A percentile compares a stretch with the other conserved stretches of the same genome.
Evolutionary conservation across 2,329 filamentous ascomycete genomes (phyloP).

Genomic region (Arthrobotrys conoides): DNA sequence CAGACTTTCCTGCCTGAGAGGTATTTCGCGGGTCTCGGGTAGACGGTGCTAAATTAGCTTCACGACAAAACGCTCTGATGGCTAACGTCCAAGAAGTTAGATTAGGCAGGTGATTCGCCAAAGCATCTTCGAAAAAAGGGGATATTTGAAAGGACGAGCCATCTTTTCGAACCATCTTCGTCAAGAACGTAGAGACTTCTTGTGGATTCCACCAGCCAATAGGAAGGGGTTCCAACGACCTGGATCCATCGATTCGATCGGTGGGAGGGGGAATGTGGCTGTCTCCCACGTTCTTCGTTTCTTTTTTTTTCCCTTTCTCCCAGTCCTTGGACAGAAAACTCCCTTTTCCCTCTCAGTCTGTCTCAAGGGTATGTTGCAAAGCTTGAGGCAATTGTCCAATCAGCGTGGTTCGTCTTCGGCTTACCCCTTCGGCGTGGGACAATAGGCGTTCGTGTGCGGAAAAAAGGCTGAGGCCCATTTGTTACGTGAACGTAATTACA

Average conservation of each 20-base stretch:
- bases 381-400: constrained; percentile 33
- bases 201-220: constrained; percentile 42
- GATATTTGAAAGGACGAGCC: constrained; percentile 12
- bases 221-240: constrained; percentile 60
- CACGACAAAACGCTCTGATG: constrained; percentile 23
- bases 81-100: constrained; percentile 38
- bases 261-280: constrained; percentile 40
- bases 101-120: constrained; percentile 49
- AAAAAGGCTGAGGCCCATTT: constrained; percentile 40
- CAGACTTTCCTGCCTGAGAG: constrained; percentile 23
- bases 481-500: constrained; percentile 52
- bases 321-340: background rate
- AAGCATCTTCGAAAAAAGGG: constrained; percentile 50
- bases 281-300: constrained; percentile 50
- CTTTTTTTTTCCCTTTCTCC: constrained; percentile 26
- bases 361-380: constrained; percentile 25
- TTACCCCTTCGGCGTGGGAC: constrained; percentile 42
- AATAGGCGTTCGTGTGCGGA: constrained; percentile 46
- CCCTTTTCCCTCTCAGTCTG: constrained; percentile 18
- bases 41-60: constrained; percentile 42
- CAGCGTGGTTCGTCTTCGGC: constrained; percentile 24
- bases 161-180: background rate
- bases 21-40: constrained; percentile 61
- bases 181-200: constrained; percentile 16
- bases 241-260: constrained; percentile 60